Percentiles rank a stretch among this genome's conserved stretches.
Evolutionary conservation across 441 rosid genomes (phyloP).

Genomic region (Jatropha podagrica): DNA sequence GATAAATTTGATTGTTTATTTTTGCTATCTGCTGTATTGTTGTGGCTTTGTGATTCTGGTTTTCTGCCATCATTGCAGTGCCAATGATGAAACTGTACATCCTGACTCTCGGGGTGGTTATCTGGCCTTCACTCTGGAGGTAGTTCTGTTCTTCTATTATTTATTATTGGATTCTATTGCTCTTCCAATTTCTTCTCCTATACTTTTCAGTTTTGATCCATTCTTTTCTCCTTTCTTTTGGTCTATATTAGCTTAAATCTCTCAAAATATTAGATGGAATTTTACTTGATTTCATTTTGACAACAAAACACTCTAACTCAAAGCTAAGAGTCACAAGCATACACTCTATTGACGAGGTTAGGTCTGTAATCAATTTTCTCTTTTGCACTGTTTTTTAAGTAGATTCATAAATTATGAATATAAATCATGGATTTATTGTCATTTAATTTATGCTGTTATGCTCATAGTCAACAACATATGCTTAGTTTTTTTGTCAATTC

Average conservation of each 20-base stretch:
- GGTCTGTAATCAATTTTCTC: background rate
- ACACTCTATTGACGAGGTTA: background rate
- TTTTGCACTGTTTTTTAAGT: background rate
- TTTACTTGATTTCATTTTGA: background rate
- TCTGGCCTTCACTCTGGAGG: constrained; percentile 85
- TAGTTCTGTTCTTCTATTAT: constrained; percentile 33
- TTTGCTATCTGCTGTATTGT: constrained; percentile 16
- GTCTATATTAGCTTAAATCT: background rate
- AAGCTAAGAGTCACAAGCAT: background rate
- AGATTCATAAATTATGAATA: background rate
- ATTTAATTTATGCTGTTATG: background rate
- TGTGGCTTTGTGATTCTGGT: constrained; percentile 22
- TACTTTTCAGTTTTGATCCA: background rate
- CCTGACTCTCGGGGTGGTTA: constrained; percentile 73
- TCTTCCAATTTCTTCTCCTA: background rate
- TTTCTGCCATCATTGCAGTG: constrained; percentile 50
- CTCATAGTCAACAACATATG: background rate
- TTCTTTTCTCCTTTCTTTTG: background rate
- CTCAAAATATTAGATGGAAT: background rate
- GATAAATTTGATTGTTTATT: constrained; percentile 12
- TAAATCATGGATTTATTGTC: background rate
- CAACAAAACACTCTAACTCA: background rate
- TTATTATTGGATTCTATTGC: background rate
- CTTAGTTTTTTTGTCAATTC: constrained; percentile 1
- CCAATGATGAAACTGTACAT: constrained; percentile 60